phyloP scores from a whole-genome alignment of 2,329 filamentous ascomycete genomes.

The Talaromyces sp. region DNA sequence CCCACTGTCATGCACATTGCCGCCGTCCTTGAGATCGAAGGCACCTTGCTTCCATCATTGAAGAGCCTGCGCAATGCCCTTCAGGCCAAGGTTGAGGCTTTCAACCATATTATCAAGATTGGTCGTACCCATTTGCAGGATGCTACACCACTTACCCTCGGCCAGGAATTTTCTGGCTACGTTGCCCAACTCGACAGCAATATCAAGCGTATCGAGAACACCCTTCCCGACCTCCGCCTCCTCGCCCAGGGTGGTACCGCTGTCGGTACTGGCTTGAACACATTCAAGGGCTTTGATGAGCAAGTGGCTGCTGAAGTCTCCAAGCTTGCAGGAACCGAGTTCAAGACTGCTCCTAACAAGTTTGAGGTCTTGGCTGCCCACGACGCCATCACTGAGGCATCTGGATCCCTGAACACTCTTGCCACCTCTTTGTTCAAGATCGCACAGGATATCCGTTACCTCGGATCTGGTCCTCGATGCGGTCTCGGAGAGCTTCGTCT shows the following conservation, averaged over 20 bases:
- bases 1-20: constrained; percentile 99
- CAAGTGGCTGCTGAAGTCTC: constrained; percentile 84
- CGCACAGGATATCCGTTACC: constrained; percentile 94
- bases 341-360: constrained; percentile 97
- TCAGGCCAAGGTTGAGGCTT: constrained; percentile 82
- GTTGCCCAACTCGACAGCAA: constrained; percentile 89
- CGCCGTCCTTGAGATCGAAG: constrained; percentile 86
- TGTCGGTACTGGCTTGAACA: constrained; percentile 96
- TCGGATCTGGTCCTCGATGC: constrained; percentile 91
- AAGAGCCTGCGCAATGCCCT: constrained; percentile 76
- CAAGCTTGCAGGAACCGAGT: constrained; percentile 88
- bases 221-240: constrained; percentile 76
- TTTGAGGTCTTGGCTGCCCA: constrained; percentile 96
- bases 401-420: constrained; percentile 87
- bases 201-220: constrained; percentile 77
- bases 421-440: constrained; percentile 94
- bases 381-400: constrained; percentile 91
- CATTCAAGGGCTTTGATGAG: constrained; percentile 92
- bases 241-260: constrained; percentile 95
- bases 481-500: constrained; percentile 89
- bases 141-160: constrained; percentile 88
- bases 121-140: constrained; percentile 96
- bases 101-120: constrained; percentile 97
- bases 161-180: constrained; percentile 97
- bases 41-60: constrained; percentile 75